Percentiles rank a stretch among this genome's conserved stretches.
phyloP scores from a whole-genome alignment of 108 stramenopile genomes.

The Nannochloropsis salina region DNA sequence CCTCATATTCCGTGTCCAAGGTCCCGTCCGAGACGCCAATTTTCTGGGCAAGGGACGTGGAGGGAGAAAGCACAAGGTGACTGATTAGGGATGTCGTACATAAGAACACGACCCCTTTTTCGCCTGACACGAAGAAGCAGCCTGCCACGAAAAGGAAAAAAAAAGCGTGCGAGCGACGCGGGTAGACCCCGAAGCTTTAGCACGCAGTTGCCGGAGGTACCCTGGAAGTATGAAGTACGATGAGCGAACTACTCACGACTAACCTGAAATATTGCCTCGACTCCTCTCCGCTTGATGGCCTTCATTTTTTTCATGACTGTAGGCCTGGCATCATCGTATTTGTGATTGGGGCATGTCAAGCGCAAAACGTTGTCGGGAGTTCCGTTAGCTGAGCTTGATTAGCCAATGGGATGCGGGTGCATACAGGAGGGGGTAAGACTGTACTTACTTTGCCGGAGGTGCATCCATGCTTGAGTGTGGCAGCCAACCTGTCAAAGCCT shows the following conservation, averaged over 20 bases:
- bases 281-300: constrained; percentile 11
- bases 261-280: constrained; percentile 8
- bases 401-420: no score
- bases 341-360: no score
- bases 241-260: background rate
- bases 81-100: background rate
- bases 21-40: constrained; percentile 9
- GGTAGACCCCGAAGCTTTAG: no score
- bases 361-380: no score
- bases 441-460: background rate
- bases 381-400: no score
- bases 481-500: background rate
- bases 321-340: background rate
- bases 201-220: no score
- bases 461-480: background rate
- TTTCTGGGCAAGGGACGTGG: background rate
- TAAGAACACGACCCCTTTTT: no score
- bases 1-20: background rate
- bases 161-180: no score
- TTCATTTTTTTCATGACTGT: constrained; percentile 7
- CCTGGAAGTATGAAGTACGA: no score
- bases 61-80: background rate
- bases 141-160: no score
- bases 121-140: no score
- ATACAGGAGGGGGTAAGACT: background rate